phyloP scores from a whole-genome alignment of 108 stramenopile genomes.

The Parmales sp. region DNA sequence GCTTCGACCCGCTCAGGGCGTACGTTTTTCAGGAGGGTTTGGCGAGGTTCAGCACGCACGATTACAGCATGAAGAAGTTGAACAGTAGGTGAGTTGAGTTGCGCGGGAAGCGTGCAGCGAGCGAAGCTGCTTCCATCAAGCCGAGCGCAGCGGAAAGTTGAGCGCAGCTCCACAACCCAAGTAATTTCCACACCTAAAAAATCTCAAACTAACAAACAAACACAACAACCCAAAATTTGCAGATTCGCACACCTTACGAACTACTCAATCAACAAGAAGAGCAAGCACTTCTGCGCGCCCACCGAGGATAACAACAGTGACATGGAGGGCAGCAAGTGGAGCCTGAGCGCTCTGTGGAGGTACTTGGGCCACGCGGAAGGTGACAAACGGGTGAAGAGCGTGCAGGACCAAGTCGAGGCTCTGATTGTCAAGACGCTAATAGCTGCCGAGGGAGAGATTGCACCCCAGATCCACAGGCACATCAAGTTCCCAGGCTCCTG shows the following conservation, averaged over 20 bases:
- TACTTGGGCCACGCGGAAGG: slow-evolving; percentile 21
- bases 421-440: slow-evolving; percentile 45
- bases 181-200: too few relatives aligned
- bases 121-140: slow-evolving; percentile 45
- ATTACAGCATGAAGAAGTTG: slow-evolving; percentile 39
- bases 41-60: slow-evolving; percentile 50
- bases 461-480: slow-evolving; percentile 22
- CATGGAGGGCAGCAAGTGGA: slow-evolving; percentile 24
- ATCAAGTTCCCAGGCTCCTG: slow-evolving; percentile 19
- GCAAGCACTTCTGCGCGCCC: slow-evolving; percentile 21
- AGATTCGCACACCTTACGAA: slow-evolving; percentile 49
- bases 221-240: slow-evolving; percentile 29
- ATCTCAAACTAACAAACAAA: slow-evolving; percentile 6
- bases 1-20: slow-evolving; percentile 62
- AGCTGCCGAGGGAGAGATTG: slow-evolving; percentile 36
- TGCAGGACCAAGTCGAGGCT: slow-evolving; percentile 45
- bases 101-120: slow-evolving; percentile 47
- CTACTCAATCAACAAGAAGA: slow-evolving; percentile 55
- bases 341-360: slow-evolving; percentile 35
- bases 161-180: too few relatives aligned
- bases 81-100: slow-evolving; percentile 22
- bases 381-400: slow-evolving; percentile 22
- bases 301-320: slow-evolving; percentile 11
- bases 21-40: slow-evolving; percentile 63
- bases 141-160: slow-evolving; percentile 30